Evolutionary conservation across 2,329 filamentous ascomycete species (phyloP).

Genomic region (Epichloe aotearoae): DNA sequence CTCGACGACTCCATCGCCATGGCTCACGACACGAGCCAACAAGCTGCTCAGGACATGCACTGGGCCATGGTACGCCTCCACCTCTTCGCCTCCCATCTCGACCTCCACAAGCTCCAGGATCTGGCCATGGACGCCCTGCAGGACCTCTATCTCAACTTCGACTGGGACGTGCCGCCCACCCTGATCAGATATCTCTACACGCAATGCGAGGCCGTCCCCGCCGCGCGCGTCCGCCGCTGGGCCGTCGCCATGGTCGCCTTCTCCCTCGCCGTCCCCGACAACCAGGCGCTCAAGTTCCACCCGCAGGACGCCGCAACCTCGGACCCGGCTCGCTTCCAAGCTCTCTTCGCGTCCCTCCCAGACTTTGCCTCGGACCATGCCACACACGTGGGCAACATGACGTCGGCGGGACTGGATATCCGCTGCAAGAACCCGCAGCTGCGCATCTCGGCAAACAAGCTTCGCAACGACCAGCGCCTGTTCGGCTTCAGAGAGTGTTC

Average conservation of each 20-base stretch:
- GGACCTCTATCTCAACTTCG: conserved; percentile 43
- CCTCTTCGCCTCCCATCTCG: conserved; percentile 40
- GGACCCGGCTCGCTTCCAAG: conserved; percentile 24
- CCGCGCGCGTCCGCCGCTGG: conserved; percentile 43
- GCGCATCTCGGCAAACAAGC: too few relatives aligned
- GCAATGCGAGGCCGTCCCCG: conserved; percentile 34
- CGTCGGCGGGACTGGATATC: conserved; percentile 33
- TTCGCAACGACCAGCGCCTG: too few relatives aligned
- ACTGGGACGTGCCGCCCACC: conserved; percentile 42
- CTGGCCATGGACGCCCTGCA: conserved; percentile 44
- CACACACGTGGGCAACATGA: conserved; percentile 39
- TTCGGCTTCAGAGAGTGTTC: too few relatives aligned
- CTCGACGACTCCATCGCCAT: conserved; percentile 27
- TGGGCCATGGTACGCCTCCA: conserved; percentile 44
- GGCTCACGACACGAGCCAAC: conserved; percentile 16
- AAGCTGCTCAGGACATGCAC: conserved; percentile 29
- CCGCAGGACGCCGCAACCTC: conserved; percentile 16
- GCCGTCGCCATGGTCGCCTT: conserved; percentile 48
- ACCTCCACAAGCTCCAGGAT: conserved; percentile 39
- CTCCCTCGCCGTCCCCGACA: conserved; percentile 27
- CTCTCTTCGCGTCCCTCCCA: conserved; percentile 29
- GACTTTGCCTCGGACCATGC: conserved; percentile 38
- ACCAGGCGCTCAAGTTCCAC: conserved; percentile 15
- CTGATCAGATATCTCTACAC: conserved; percentile 40
- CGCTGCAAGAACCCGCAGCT: conserved; percentile 38